Evolutionary conservation across 2,329 filamentous ascomycete genomes (phyloP).

Genomic region (Botrytis porri): DNA sequence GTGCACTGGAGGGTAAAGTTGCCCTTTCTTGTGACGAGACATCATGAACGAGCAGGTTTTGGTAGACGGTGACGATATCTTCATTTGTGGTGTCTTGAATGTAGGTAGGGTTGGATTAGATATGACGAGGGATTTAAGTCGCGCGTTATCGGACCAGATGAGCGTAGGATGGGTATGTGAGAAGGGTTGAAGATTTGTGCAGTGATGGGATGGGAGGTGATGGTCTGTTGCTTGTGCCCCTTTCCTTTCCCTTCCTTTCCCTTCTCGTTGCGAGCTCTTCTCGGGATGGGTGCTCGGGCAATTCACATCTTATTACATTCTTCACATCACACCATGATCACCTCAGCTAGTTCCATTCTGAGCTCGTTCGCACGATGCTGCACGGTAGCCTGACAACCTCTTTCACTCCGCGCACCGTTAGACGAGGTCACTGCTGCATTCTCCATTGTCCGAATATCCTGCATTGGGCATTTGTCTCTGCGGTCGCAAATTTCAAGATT

Average conservation of each 20-base stretch:
- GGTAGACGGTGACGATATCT: not conserved
- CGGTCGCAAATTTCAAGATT: not conserved
- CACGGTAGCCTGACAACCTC: not conserved
- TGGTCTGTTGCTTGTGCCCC: not conserved
- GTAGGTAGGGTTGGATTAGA: not conserved
- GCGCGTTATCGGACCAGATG: not conserved
- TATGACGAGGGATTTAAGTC: not conserved
- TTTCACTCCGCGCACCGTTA: not conserved
- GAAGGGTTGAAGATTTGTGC: not conserved
- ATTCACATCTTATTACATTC: not conserved
- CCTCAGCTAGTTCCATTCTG: not conserved
- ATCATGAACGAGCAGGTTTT: not conserved
- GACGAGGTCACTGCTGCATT: not conserved
- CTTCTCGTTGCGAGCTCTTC: not conserved
- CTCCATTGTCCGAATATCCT: not conserved
- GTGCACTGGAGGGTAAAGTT: not conserved
- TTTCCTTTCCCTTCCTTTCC: not conserved
- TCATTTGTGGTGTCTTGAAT: not conserved
- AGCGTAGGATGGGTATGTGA: not conserved
- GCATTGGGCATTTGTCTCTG: not conserved
- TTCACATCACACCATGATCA: conserved; percentile 3
- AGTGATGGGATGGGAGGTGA: not conserved
- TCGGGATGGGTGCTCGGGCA: not conserved
- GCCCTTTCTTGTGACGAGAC: not conserved
- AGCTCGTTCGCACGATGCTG: not conserved